These are phyloP conservation scores for Botrytis aclada DNA, from an alignment of 2,329 filamentous ascomycete species.

Conservation along the genomic window DNA sequence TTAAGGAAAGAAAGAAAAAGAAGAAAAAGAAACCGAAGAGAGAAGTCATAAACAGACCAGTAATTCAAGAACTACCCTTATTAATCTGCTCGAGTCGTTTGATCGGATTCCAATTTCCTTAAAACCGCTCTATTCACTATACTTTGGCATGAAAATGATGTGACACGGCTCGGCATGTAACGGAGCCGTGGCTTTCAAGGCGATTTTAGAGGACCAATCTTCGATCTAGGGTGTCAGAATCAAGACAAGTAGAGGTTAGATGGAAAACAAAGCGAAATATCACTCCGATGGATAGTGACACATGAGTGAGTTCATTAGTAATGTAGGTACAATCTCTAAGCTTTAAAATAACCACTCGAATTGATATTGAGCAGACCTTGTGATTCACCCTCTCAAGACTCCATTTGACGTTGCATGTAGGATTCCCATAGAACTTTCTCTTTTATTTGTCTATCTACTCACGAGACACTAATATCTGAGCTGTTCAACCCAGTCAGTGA, in stretches of 20 bases:
- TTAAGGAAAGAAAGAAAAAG: neutral
- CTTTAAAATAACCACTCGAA: neutral
- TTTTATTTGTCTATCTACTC: neutral
- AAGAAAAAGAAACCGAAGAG: neutral
- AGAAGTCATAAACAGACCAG: too few relatives aligned
- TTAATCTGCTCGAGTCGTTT: too few relatives aligned
- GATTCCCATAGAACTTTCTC: neutral
- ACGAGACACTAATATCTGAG: neutral
- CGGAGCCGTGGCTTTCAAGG: neutral
- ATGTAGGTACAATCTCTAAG: neutral
- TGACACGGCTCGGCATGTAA: neutral
- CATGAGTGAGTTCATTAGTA: neutral
- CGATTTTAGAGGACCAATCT: accelerated
- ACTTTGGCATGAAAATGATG: neutral
- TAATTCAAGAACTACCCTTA: too few relatives aligned
- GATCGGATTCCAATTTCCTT: neutral
- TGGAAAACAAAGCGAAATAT: too few relatives aligned
- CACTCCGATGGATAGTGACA: accelerated
- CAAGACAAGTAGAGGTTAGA: neutral
- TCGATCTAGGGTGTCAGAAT: too few relatives aligned
- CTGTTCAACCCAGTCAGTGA: neutral
- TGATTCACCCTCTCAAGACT: too few relatives aligned
- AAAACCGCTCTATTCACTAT: neutral
- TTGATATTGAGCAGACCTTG: too few relatives aligned
- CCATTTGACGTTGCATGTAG: too few relatives aligned